Percentiles rank a stretch among this genome's conserved stretches.
Conservation (phyloP, 2,329 filamentous ascomycete genomes). For the Diplocarpon mali region DNA sequence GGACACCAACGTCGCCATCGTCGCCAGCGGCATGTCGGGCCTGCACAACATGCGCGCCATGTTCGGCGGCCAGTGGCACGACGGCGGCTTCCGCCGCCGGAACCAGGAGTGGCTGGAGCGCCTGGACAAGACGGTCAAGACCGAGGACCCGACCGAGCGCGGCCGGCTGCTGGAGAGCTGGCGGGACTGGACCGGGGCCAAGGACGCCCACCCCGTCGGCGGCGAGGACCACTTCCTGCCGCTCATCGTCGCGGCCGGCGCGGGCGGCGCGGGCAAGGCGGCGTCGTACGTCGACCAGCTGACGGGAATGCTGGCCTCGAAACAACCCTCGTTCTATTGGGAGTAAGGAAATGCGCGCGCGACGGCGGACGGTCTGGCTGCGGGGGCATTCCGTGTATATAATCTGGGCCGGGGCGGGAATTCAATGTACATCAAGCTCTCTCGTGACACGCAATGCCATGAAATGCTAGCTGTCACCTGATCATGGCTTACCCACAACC, state of each 20-base stretch:
- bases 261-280: constrained; percentile 37
- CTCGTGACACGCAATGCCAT: too few relatives aligned
- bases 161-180: constrained; percentile 35
- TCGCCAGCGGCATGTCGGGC: constrained; percentile 59
- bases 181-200: constrained; percentile 40
- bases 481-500: too few relatives aligned
- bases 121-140: constrained; percentile 28
- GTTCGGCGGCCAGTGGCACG: constrained; percentile 34
- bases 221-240: constrained; percentile 51
- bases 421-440: too few relatives aligned
- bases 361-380: too few relatives aligned
- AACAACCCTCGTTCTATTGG: constrained; percentile 21
- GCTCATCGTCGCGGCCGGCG: constrained; percentile 45
- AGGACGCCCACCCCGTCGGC: constrained; percentile 46
- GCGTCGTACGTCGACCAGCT: constrained; percentile 17
- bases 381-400: too few relatives aligned
- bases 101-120: constrained; percentile 42
- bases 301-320: constrained; percentile 9
- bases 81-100: constrained; percentile 45
- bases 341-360: too few relatives aligned
- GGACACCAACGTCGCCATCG: constrained; percentile 55
- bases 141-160: constrained; percentile 26
- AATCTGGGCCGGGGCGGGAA: too few relatives aligned
- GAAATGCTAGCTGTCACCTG: too few relatives aligned
- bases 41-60: constrained; percentile 57